Evolutionary conservation across 495 filamentous ascomycete genomes (phyloP).

Genomic region (Talaromyces ruber): DNA sequence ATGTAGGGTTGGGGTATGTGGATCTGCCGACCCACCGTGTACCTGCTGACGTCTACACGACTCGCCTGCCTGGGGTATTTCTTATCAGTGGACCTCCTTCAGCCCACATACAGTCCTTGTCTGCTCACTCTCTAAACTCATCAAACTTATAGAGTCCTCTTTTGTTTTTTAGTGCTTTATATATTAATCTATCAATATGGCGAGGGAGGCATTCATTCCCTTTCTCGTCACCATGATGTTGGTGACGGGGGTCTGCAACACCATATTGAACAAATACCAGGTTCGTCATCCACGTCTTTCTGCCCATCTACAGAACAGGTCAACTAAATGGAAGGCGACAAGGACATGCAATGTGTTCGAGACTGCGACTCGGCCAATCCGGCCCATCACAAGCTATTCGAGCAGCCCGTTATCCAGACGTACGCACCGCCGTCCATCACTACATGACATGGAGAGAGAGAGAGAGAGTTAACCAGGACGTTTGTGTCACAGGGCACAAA

Average conservation of each 20-base stretch:
- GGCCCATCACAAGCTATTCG: constrained; percentile 58
- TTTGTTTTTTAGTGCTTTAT: background rate
- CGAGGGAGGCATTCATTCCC: constrained; percentile 56
- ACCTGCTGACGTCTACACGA: background rate
- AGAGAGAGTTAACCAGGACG: too few species aligned
- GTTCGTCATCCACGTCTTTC: constrained; percentile 28
- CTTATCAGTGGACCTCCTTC: background rate
- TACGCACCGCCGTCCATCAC: constrained; percentile 17
- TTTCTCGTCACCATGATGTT: constrained; percentile 92
- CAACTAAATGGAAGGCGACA: background rate
- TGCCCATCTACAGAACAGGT: background rate
- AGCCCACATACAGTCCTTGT: background rate
- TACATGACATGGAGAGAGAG: background rate
- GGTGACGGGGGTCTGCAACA: constrained; percentile 88
- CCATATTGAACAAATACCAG: constrained; percentile 93
- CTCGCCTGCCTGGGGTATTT: background rate
- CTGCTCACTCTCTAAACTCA: background rate
- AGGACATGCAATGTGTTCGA: constrained; percentile 95
- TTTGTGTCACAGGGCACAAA: constrained; percentile 50
- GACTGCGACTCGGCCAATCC: constrained; percentile 74
- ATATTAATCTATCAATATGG: constrained; percentile 30
- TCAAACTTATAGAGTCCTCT: background rate
- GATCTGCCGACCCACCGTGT: background rate
- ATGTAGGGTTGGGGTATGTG: background rate
- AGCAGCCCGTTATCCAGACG: constrained; percentile 96